Conservation (phyloP, 495 filamentous ascomycete genomes). For the Geopyxis carbonaria region DNA sequence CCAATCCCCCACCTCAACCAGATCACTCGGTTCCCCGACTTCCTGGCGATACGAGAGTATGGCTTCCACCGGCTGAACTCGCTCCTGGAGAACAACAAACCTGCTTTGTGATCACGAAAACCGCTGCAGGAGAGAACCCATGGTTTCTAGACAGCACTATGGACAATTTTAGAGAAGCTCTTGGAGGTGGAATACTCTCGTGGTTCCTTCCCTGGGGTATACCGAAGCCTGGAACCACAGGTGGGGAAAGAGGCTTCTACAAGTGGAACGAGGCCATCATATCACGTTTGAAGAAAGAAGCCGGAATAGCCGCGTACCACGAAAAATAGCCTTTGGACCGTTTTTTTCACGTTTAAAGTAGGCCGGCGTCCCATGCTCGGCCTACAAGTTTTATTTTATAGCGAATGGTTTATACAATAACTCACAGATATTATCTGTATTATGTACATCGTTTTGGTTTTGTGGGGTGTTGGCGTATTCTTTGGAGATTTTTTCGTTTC, state of each 20-base stretch:
- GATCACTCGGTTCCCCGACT: slow-evolving; percentile 28
- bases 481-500: too few relatives aligned
- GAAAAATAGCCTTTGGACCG: too few relatives aligned
- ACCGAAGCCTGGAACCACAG: slow-evolving; percentile 41
- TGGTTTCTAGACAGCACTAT: slow-evolving; percentile 48
- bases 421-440: too few relatives aligned
- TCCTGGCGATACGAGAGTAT: slow-evolving; percentile 27
- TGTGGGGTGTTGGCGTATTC: too few relatives aligned
- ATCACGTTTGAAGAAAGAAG: slow-evolving; percentile 17
- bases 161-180: slow-evolving; percentile 55
- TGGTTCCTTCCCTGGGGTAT: slow-evolving; percentile 50
- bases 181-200: slow-evolving; percentile 54
- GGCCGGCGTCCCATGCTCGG: too few relatives aligned
- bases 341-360: too few relatives aligned
- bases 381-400: too few relatives aligned
- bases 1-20: slow-evolving; percentile 28
- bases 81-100: slow-evolving; percentile 9
- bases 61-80: slow-evolving; percentile 11
- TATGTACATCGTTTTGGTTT: too few relatives aligned
- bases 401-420: too few relatives aligned
- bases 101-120: slow-evolving; percentile 55
- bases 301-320: too few relatives aligned
- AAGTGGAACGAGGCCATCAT: slow-evolving; percentile 19
- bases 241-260: slow-evolving; percentile 29
- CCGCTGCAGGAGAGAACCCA: slow-evolving; percentile 57